These are phyloP conservation scores for Cyphellophora europaea DNA, from an alignment of 2,329 filamentous ascomycete species.

Conservation along the genomic window DNA sequence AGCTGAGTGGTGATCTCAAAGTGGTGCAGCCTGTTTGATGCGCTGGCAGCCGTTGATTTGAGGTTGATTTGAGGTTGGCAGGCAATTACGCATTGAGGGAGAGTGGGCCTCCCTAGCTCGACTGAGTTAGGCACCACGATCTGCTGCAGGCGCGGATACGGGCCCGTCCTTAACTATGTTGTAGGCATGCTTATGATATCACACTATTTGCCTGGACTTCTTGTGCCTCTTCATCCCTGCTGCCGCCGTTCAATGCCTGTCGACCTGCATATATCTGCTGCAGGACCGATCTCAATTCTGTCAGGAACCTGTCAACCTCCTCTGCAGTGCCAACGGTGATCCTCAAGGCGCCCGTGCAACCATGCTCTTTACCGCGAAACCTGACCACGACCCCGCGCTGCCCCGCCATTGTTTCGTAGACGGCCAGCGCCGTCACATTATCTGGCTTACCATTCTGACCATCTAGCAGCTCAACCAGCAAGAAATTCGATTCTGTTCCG, in stretches of 20 bases:
- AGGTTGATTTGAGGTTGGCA: not conserved
- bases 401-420: slow-evolving; percentile 81
- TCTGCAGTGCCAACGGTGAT: slow-evolving; percentile 86
- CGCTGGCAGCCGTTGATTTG: slow-evolving; percentile 9
- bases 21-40: too few relatives aligned
- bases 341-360: slow-evolving; percentile 78
- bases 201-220: slow-evolving; percentile 32
- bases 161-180: not conserved
- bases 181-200: slow-evolving; percentile 28
- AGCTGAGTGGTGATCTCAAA: too few relatives aligned
- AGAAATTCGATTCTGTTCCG: slow-evolving; percentile 74
- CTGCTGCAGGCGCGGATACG: not conserved
- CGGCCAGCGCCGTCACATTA: slow-evolving; percentile 65
- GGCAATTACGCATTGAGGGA: too few relatives aligned
- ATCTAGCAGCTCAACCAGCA: slow-evolving; percentile 82
- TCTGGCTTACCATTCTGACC: slow-evolving; percentile 58
- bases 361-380: slow-evolving; percentile 86
- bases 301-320: slow-evolving; percentile 72
- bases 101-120: too few relatives aligned
- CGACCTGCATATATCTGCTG: slow-evolving; percentile 36
- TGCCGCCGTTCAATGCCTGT: slow-evolving; percentile 28
- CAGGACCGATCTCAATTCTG: slow-evolving; percentile 51
- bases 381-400: slow-evolving; percentile 81
- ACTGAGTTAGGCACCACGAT: too few relatives aligned
- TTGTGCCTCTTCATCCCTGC: slow-evolving; percentile 37